Conservation (phyloP, 257 asterid species). For the Fraxinus pennsylvanica region DNA sequence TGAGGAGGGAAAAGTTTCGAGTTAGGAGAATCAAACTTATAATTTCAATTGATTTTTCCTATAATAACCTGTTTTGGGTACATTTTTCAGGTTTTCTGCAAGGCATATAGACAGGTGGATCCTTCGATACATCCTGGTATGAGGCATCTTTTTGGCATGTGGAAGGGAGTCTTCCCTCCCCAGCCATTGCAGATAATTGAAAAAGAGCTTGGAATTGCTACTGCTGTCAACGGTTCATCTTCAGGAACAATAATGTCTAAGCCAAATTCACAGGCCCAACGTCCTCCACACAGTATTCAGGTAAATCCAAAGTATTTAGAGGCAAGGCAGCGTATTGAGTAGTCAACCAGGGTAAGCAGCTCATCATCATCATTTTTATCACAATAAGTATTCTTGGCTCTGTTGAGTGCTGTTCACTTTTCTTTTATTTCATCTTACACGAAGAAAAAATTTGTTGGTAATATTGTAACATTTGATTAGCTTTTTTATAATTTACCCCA, state of each 20-base stretch:
- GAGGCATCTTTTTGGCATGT: conserved; percentile 95
- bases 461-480: neutral
- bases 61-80: conserved; percentile 22
- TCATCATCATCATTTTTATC: neutral
- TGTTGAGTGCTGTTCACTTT: neutral
- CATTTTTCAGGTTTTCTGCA: conserved; percentile 72
- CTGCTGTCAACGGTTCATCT: conserved; percentile 61
- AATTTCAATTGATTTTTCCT: neutral
- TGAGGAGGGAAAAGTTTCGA: neutral
- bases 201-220: conserved; percentile 78
- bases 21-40: neutral
- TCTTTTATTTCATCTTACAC: neutral
- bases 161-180: conserved; percentile 89
- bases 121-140: conserved; percentile 74
- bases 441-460: neutral
- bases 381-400: neutral
- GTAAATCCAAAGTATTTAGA: conserved; percentile 89
- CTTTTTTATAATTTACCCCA: conserved; percentile 1
- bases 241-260: conserved; percentile 42
- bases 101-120: conserved; percentile 82
- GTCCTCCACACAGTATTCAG: conserved; percentile 78
- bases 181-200: conserved; percentile 75
- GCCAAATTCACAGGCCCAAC: conserved; percentile 69
- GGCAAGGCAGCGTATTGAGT: conserved; percentile 72
- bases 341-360: conserved; percentile 61